Conservation (phyloP, 2,329 filamentous ascomycete species). For the Mollisia scopiformis region DNA sequence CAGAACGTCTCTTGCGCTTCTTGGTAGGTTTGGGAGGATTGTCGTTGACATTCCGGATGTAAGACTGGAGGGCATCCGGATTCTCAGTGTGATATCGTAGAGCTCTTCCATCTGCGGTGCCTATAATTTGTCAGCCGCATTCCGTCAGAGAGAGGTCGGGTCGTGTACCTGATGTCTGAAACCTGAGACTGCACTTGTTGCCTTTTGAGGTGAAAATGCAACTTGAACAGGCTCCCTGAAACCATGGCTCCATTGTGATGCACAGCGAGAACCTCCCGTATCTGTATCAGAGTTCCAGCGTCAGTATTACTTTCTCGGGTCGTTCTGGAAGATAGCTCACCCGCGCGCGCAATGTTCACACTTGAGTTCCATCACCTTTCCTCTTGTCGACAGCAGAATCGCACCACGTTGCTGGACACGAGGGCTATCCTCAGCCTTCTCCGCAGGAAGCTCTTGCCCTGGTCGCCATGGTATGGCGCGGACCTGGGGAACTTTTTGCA, state of each 20-base stretch:
- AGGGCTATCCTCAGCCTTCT: constrained; percentile 27
- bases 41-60: constrained; percentile 9
- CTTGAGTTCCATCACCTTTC: constrained; percentile 16
- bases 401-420: constrained; percentile 30
- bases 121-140: constrained; percentile 16
- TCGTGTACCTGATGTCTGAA: constrained; percentile 22
- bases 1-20: constrained; percentile 24
- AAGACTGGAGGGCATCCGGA: constrained; percentile 21
- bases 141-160: not conserved
- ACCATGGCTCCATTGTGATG: constrained; percentile 30
- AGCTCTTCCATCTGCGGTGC: constrained; percentile 27
- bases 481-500: constrained; percentile 24
- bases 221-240: constrained; percentile 31
- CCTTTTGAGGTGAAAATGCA: constrained; percentile 33
- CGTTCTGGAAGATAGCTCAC: no score
- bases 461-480: constrained; percentile 31
- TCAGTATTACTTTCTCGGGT: no score
- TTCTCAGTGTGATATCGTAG: constrained; percentile 26
- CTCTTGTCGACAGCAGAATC: constrained; percentile 27
- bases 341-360: constrained; percentile 32
- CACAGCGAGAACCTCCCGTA: constrained; percentile 31
- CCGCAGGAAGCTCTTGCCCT: constrained; percentile 28
- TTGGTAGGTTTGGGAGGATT: constrained; percentile 13
- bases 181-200: constrained; percentile 30
- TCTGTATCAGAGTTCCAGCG: no score